Conservation (phyloP, 2,329 filamentous ascomycete genomes). For the Talaromyces sp. region DNA sequence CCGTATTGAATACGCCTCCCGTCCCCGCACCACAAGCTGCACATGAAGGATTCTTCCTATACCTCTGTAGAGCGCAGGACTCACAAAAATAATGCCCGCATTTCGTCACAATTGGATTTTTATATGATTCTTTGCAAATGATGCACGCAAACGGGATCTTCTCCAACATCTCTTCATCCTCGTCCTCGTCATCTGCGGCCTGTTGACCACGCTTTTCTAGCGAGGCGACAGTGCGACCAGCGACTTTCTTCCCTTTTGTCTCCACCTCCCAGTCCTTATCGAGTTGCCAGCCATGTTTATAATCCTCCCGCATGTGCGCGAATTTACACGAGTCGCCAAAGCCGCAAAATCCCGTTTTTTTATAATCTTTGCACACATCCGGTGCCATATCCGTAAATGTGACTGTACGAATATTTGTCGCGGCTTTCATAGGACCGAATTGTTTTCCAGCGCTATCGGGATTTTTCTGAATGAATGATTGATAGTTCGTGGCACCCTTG, state of each 20-base stretch:
- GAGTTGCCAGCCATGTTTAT: conserved; percentile 90
- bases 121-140: conserved; percentile 77
- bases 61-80: conserved; percentile 78
- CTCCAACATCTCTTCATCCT: conserved; percentile 70
- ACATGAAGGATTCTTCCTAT: conserved; percentile 81
- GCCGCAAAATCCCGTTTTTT: conserved; percentile 67
- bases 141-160: conserved; percentile 88
- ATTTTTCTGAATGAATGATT: conserved; percentile 76
- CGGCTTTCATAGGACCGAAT: conserved; percentile 79
- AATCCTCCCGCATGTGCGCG: conserved; percentile 60
- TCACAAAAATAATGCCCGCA: conserved; percentile 98
- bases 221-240: conserved; percentile 50
- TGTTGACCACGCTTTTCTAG: conserved; percentile 43
- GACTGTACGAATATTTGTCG: conserved; percentile 85
- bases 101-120: conserved; percentile 76
- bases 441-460: conserved; percentile 66
- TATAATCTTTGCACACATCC: conserved; percentile 94
- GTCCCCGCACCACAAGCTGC: conserved; percentile 82
- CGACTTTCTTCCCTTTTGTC: conserved; percentile 55
- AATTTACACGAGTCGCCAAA: conserved; percentile 75
- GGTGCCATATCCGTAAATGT: conserved; percentile 88
- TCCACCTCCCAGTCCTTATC: conserved; percentile 90
- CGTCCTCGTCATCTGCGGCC: conserved; percentile 51
- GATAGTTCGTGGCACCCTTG: conserved; percentile 69
- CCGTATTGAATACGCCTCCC: conserved; percentile 83